Evolutionary conservation across 164 flowering plant genomes (phyloP).

Genomic region (Annona squamosa): DNA sequence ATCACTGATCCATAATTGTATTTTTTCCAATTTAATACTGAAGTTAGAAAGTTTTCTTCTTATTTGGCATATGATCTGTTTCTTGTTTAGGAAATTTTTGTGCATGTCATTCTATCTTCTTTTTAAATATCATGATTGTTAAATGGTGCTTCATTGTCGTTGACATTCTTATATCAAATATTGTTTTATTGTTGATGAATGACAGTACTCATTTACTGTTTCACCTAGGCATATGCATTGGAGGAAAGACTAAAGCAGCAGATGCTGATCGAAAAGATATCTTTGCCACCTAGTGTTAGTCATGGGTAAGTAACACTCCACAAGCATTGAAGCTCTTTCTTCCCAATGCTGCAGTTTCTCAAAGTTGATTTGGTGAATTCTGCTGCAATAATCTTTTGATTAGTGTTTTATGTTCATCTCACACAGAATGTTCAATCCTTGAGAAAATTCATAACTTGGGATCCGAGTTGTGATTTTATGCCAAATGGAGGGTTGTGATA

Average conservation of each 20-base stretch:
- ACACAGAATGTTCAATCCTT: too few relatives aligned
- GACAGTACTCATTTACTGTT: neutral
- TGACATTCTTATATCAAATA: too few relatives aligned
- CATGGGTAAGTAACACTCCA: slow-evolving; percentile 48
- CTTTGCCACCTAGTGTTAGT: slow-evolving; percentile 64
- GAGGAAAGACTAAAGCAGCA: slow-evolving; percentile 73
- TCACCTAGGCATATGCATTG: slow-evolving; percentile 56
- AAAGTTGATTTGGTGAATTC: neutral
- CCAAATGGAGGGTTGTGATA: too few relatives aligned
- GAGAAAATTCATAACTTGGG: too few relatives aligned
- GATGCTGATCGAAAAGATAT: slow-evolving; percentile 40
- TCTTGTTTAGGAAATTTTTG: neutral
- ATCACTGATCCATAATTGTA: too few relatives aligned
- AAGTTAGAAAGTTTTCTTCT: neutral
- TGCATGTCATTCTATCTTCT: neutral
- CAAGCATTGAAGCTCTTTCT: neutral
- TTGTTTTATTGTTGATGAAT: too few relatives aligned
- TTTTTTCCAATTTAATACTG: too few relatives aligned
- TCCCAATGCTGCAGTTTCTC: neutral
- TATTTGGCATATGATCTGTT: neutral
- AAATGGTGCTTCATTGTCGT: too few relatives aligned
- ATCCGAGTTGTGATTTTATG: too few relatives aligned
- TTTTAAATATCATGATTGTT: too few relatives aligned
- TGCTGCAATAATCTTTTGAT: neutral
- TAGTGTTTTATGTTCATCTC: neutral